Evolutionary conservation across 352 stramenopile species (phyloP).

Genomic region (Globisporangium paddicum): DNA sequence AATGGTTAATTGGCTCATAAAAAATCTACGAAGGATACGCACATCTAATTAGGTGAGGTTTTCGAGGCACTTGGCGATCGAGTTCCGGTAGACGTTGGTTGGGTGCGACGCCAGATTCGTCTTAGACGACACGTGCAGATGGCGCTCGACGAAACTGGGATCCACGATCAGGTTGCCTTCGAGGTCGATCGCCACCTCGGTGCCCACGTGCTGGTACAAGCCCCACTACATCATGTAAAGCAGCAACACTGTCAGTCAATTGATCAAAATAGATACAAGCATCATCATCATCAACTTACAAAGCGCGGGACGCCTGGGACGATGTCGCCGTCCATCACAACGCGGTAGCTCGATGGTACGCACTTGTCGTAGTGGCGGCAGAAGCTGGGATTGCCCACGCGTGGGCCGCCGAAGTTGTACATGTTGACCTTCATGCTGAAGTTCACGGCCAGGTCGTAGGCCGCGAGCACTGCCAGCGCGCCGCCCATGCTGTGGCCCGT

Average conservation of each 20-base stretch:
- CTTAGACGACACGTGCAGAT: constrained; percentile 64
- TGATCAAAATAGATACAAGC: not conserved
- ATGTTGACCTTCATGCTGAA: constrained; percentile 85
- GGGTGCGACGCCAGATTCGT: constrained; percentile 60
- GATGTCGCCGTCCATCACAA: constrained; percentile 82
- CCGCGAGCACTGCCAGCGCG: constrained; percentile 84
- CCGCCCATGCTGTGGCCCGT: constrained; percentile 92
- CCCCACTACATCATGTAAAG: constrained; percentile 47
- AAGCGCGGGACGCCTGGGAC: constrained; percentile 68
- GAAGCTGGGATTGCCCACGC: constrained; percentile 84
- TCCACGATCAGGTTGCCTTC: constrained; percentile 80
- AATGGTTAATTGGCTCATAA: no score
- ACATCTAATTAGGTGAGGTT: constrained; percentile 25
- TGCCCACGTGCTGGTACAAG: constrained; percentile 72
- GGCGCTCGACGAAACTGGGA: constrained; percentile 74
- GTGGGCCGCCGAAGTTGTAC: constrained; percentile 88
- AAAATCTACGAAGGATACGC: not conserved
- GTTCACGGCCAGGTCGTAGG: constrained; percentile 82
- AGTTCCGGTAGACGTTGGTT: constrained; percentile 58
- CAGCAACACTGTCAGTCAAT: not conserved
- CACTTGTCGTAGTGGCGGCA: constrained; percentile 66
- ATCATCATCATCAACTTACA: constrained; percentile 32
- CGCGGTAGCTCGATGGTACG: constrained; percentile 75
- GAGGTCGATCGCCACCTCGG: constrained; percentile 60
- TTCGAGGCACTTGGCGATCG: constrained; percentile 59